Conservation (phyloP, 148 eudicot genomes). For the Rhododendron ovatum region DNA sequence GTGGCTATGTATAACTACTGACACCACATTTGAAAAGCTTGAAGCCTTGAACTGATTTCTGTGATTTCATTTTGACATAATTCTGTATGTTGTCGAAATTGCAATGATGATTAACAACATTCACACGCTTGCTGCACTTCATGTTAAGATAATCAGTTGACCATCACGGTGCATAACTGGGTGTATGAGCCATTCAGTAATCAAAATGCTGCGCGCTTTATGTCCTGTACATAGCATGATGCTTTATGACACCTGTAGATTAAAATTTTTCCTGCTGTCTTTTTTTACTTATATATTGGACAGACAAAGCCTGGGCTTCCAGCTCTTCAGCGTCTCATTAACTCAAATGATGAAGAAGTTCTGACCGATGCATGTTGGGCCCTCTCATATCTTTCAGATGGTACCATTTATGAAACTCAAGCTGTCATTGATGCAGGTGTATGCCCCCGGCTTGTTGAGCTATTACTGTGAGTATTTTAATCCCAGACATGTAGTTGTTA, state of each 20-base stretch:
- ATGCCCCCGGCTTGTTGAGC: conserved; percentile 38
- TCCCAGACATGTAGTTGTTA: not conserved
- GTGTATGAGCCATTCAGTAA: not conserved
- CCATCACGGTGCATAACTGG: not conserved
- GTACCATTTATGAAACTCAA: conserved; percentile 43
- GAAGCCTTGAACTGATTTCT: not conserved
- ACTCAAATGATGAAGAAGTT: conserved; percentile 46
- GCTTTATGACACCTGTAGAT: not conserved
- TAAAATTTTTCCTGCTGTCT: not conserved
- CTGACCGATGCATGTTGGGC: conserved; percentile 53
- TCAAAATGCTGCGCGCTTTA: not conserved
- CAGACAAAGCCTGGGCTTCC: conserved; percentile 47
- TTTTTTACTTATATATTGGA: not conserved
- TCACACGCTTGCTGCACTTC: too few relatives aligned
- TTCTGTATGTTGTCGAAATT: not conserved
- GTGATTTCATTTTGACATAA: not conserved
- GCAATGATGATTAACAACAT: not conserved
- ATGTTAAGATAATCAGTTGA: not conserved
- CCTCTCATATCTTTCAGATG: conserved; percentile 49
- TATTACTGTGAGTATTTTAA: conserved; percentile 28
- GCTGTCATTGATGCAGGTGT: conserved; percentile 43
- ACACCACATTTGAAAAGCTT: not conserved
- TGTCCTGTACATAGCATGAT: not conserved
- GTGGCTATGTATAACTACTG: not conserved
- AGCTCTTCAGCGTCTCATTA: conserved; percentile 35